Evolutionary conservation across 495 filamentous ascomycete species (phyloP).

Genomic region (Pyrenopolyporus hunteri): DNA sequence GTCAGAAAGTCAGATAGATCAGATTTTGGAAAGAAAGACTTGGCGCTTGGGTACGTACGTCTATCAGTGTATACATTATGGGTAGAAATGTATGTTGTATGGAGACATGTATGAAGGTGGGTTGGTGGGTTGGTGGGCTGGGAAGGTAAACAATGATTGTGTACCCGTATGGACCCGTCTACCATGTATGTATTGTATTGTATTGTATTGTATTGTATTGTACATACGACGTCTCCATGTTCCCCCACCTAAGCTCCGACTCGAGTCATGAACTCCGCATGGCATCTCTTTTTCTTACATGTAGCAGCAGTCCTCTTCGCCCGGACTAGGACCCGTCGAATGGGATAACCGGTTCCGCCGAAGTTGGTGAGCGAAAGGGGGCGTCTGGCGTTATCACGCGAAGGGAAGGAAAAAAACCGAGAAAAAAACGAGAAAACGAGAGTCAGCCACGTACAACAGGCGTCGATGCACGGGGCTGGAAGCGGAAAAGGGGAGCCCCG

Average conservation of each 20-base stretch:
- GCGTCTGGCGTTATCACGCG: not conserved
- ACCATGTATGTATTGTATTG: not conserved
- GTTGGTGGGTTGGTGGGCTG: too few relatives aligned
- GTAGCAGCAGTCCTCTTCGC: too few relatives aligned
- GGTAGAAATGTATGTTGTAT: too few relatives aligned
- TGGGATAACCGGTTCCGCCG: not conserved
- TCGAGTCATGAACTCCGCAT: not conserved
- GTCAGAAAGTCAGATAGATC: not conserved
- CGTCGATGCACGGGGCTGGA: conserved; percentile 27
- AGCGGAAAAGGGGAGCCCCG: conserved; percentile 12
- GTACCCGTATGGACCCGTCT: too few relatives aligned
- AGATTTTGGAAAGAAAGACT: conserved; percentile 1
- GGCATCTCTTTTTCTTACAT: not conserved
- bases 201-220: not conserved
- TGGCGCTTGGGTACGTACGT: conserved; percentile 22
- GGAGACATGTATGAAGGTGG: too few relatives aligned
- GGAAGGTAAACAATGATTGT: too few relatives aligned
- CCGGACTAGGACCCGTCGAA: conserved; percentile 16
- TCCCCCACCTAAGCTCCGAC: too few relatives aligned
- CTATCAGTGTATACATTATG: too few relatives aligned
- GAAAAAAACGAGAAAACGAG: conserved; percentile 2
- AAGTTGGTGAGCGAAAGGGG: not conserved
- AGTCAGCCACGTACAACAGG: conserved; percentile 26
- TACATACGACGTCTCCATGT: not conserved
- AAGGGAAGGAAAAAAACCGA: not conserved